A percentile compares a stretch with the other conserved stretches of the same genome.
Conservation (phyloP, 768 basidiomycete species). For the Tremella mesenterica region DNA sequence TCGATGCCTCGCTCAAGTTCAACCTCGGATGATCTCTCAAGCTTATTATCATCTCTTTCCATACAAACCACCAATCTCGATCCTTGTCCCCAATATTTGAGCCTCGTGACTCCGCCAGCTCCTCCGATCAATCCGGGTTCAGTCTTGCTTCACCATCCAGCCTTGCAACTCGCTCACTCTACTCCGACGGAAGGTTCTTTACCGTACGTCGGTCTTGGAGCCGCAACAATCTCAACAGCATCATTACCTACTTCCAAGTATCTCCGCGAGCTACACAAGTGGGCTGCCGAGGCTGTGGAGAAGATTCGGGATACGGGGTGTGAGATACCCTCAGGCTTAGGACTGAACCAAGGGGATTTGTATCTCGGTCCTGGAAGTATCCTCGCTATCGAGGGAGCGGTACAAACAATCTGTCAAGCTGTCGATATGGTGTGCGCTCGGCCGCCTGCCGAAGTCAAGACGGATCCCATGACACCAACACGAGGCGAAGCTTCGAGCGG, state of each 20-base stretch:
- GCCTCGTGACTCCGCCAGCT: conserved; percentile 20
- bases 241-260: conserved; percentile 23
- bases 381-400: conserved; percentile 42
- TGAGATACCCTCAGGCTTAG: conserved; percentile 37
- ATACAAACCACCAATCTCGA: conserved; percentile 1
- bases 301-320: conserved; percentile 37
- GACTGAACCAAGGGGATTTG: conserved; percentile 39
- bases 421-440: conserved; percentile 56
- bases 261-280: conserved; percentile 29
- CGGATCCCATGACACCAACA: conserved; percentile 11
- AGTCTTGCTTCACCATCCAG: conserved; percentile 32
- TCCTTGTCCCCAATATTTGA: conserved; percentile 7
- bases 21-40: conserved; percentile 28
- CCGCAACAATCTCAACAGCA: not conserved
- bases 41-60: conserved; percentile 18
- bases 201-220: conserved; percentile 11
- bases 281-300: conserved; percentile 39
- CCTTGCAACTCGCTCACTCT: conserved; percentile 34
- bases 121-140: conserved; percentile 18
- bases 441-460: not conserved
- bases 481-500: conserved; percentile 15
- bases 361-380: conserved; percentile 43
- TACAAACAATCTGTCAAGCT: conserved; percentile 63
- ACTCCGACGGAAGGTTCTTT: conserved; percentile 26
- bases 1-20: conserved; percentile 1